Base-by-base conservation (phyloP, 805 yeast species). In the Metschnikowia noctiluminum region DNA sequence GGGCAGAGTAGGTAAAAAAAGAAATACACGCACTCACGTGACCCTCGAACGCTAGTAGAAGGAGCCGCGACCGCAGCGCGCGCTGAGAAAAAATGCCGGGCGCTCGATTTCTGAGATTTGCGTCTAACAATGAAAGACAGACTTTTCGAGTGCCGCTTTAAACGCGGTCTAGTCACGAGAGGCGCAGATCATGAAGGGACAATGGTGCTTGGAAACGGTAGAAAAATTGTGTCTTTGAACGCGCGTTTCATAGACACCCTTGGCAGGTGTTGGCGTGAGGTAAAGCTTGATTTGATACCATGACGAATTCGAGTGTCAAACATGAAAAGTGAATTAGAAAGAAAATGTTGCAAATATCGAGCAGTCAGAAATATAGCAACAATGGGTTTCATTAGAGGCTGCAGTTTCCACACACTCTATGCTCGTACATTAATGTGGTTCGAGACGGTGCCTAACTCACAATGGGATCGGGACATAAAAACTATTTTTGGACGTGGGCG, bases 111-210 rank as follows among this genome's bases (percentile, higher is more conserved):
- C 31, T 26, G 38, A 42, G 46, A 45, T 38, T 35, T 31, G 46
- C 21, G 39, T 28, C 12, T n/a, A 31, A 34, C 35, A 40, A 45
- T 21, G 21, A 21, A 21, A 21, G 21, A 21, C 21, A 39, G 6
- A 30, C 39, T 31, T 14, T 14, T 21, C 7, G 8, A 26, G 35
- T 16, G 28, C 32, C 16, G 5, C 9, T 31, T 40, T 12, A 34
- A 40, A 46, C 40, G 34, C 35, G 40, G 36, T 28, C 7, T 26
- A 36, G 43, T 46, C 51, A 47, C 50, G 56, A 46, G 31, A 35
- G 46, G 46, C 21, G 21, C 21, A 21, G 21, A 21, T 21, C 21
- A 21, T 21, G 21, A 21, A 21, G 2, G 21, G 21, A 21, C 21
- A 21, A 21, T 21, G 21, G 21, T 21, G 21, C 21, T 21, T 21